Conservation (phyloP, 257 asterid species). For the Solanum okadae region DNA sequence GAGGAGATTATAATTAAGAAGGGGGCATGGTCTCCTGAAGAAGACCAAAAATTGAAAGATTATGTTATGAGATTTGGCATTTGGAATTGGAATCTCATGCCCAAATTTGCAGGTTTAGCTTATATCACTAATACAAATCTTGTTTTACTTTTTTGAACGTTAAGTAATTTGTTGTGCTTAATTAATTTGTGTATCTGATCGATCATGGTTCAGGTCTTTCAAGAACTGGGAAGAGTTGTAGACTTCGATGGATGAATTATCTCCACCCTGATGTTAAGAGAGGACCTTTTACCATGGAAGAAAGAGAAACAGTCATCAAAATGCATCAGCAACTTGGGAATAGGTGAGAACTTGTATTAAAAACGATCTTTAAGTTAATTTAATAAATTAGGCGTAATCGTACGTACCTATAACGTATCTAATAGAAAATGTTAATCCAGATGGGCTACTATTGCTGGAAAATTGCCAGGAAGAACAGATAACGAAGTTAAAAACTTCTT, state of each 20-base stretch:
- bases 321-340: background rate
- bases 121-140: too few relatives aligned
- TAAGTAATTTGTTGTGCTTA: background rate
- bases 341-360: background rate
- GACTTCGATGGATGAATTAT: slow-evolving; percentile 10
- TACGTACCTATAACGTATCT: background rate
- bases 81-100: slow-evolving; percentile 22
- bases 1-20: background rate
- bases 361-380: background rate
- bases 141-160: background rate
- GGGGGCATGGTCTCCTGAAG: slow-evolving; percentile 14
- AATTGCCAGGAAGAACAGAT: background rate
- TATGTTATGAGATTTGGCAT: slow-evolving; percentile 13
- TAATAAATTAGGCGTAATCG: too few relatives aligned
- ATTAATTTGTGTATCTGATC: background rate
- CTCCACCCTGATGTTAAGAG: background rate
- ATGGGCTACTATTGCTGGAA: slow-evolving; percentile 1
- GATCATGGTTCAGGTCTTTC: background rate
- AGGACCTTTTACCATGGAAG: background rate
- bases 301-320: background rate
- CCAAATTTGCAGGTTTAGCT: slow-evolving; percentile 14
- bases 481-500: slow-evolving; percentile 3
- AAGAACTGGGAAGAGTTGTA: slow-evolving; percentile 7
- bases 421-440: background rate
- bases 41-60: slow-evolving; percentile 10